Evolutionary conservation across 305 asterid species (phyloP), one percentile per base, ranked within the genome.

Genomic region (Vinca major): DNA sequence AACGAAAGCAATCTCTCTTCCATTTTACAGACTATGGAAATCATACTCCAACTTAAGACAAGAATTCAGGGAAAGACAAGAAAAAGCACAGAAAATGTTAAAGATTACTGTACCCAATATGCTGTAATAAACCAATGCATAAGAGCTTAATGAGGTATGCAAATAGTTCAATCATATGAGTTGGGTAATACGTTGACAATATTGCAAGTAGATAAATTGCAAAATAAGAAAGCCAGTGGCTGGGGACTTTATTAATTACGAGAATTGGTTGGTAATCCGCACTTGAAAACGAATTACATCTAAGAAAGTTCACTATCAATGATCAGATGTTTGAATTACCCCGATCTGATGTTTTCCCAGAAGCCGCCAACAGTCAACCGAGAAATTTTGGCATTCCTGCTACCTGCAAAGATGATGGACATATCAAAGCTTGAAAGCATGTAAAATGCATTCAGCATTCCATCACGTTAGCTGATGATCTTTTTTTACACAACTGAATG

Each of bases 331-430:
- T 37, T 58, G 58, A 65, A 40, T 73, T 86, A 93, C 99, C 99
- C 95, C 55, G 96, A 85, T 94, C 91, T 89, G 69, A 94, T 89
- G 72, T 97, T 86, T 71, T 93, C 97, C 99, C 99, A 93, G 55
- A 91, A 89, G 60, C 84, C 77, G 60, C 84, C 77, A 45, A 94
- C 93, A 80, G 78, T 89, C 63, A 86, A 76, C 66, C 73, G 85
- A 74, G 81, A 85, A 70, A 77, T 72, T 83, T 74, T 85, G 54
- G 53, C 80, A 73, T 72, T 86, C 82, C 89, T 75, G 75, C 72
- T 71, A 71, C 91, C 99, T 93, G 93, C 77, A 74, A 70, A 61
- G 54, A 63, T 14, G 26, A 52, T 33, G 20, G 39, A 37, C 20
- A 12, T 48, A 4, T 33, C n/a, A 49, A 26, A 65, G 45, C 47